These are phyloP conservation scores for Xylariaceae sp. DNA, from an alignment of 2,329 filamentous ascomycete species.

Conservation along the genomic window DNA sequence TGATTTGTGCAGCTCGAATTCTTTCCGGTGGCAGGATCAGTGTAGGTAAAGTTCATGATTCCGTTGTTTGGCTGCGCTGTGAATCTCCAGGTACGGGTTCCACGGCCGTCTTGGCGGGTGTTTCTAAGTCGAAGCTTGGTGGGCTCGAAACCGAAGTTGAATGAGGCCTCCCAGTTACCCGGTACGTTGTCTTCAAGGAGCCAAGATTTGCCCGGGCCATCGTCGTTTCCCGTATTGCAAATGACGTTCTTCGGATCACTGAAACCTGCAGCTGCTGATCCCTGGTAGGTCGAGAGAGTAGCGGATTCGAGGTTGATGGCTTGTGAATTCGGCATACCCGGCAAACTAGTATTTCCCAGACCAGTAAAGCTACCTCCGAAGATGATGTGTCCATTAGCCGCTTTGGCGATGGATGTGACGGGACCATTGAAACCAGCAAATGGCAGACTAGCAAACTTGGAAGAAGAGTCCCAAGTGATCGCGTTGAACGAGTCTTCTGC, in stretches of 20 bases:
- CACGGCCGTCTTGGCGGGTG: conserved; percentile 74
- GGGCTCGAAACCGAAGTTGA: conserved; percentile 78
- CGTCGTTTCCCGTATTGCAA: conserved; percentile 65
- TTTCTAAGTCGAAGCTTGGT: conserved; percentile 87
- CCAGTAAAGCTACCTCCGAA: conserved; percentile 90
- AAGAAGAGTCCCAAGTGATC: conserved; percentile 66
- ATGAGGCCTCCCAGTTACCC: conserved; percentile 78
- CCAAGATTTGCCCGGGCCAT: conserved; percentile 75
- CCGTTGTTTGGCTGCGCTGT: conserved; percentile 80
- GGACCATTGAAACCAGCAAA: conserved; percentile 95
- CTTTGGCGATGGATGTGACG: conserved; percentile 77
- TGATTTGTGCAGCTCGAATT: conserved; percentile 69
- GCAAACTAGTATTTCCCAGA: conserved; percentile 70
- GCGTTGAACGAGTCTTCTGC: conserved; percentile 82
- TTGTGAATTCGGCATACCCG: conserved; percentile 65
- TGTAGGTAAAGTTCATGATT: conserved; percentile 94
- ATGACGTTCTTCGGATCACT: conserved; percentile 74
- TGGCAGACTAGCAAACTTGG: conserved; percentile 72
- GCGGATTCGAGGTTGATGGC: conserved; percentile 80
- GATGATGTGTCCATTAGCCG: conserved; percentile 75
- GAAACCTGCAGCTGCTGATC: conserved; percentile 58
- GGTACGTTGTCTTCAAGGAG: conserved; percentile 67
- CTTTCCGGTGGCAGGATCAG: conserved; percentile 64
- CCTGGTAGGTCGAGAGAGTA: conserved; percentile 62
- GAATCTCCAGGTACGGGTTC: conserved; percentile 83